A percentile compares a stretch with the other conserved stretches of the same genome.
Conservation (phyloP, 257 asterid genomes). For the Verbascum thapsus region DNA sequence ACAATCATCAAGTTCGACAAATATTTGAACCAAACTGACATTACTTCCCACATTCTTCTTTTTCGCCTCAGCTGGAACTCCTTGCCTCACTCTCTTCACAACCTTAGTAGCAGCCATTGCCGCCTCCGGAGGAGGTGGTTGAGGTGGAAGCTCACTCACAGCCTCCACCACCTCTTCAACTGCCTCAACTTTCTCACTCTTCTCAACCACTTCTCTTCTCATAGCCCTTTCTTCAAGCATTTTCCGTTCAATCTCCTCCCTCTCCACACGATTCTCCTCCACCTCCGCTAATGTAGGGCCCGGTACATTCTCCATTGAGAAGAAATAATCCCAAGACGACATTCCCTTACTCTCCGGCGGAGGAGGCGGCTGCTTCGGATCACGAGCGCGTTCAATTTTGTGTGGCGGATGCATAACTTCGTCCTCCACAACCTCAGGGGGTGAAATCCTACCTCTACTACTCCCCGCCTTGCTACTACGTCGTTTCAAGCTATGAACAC, state of each 20-base stretch:
- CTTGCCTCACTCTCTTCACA: slow-evolving; percentile 64
- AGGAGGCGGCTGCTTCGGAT: slow-evolving; percentile 48
- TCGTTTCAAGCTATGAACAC: slow-evolving; percentile 56
- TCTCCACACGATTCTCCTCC: slow-evolving; percentile 54
- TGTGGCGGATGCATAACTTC: slow-evolving; percentile 43
- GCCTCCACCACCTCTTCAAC: slow-evolving; percentile 48
- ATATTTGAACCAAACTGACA: slow-evolving; percentile 60
- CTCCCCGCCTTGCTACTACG: slow-evolving; percentile 52
- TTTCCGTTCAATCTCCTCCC: slow-evolving; percentile 61
- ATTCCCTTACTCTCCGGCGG: slow-evolving; percentile 42
- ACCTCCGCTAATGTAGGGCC: slow-evolving; percentile 67
- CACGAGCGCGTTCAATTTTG: slow-evolving; percentile 31
- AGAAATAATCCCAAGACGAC: slow-evolving; percentile 71
- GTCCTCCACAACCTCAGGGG: slow-evolving; percentile 37
- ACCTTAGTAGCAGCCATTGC: slow-evolving; percentile 45
- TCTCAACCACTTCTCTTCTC: slow-evolving; percentile 46
- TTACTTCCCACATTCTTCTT: slow-evolving; percentile 44
- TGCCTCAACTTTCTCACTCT: slow-evolving; percentile 47
- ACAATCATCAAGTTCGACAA: slow-evolving; percentile 80
- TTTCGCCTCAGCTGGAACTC: slow-evolving; percentile 56
- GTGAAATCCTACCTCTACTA: slow-evolving; percentile 43
- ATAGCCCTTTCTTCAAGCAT: slow-evolving; percentile 55
- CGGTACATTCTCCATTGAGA: slow-evolving; percentile 54
- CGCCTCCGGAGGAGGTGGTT: slow-evolving; percentile 63
- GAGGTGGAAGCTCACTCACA: slow-evolving; percentile 55